Evolutionary conservation across 495 filamentous ascomycete species (phyloP).

Genomic region (Amorphotheca resinae): DNA sequence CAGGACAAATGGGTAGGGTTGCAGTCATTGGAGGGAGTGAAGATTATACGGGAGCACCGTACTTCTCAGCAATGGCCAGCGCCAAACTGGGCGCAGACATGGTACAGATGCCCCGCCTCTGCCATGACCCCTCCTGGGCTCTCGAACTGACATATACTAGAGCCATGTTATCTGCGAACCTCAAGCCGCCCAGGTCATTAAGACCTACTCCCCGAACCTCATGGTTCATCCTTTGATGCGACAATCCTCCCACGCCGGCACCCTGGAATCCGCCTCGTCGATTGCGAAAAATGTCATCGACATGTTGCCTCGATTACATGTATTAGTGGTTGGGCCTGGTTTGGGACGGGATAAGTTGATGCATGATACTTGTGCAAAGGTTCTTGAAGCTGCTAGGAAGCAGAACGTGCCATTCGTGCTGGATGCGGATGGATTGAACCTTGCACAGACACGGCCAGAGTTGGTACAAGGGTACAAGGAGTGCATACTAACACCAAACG

Average conservation of each 20-base stretch:
- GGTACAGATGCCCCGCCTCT: constrained; percentile 31
- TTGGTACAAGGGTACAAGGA: constrained; percentile 68
- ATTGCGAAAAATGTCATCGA: constrained; percentile 61
- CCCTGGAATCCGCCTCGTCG: constrained; percentile 32
- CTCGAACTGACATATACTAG: constrained; percentile 30
- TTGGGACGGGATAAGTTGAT: constrained; percentile 82
- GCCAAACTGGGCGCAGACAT: constrained; percentile 79
- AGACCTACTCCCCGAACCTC: constrained; percentile 93
- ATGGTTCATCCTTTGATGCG: constrained; percentile 98
- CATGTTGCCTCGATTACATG: constrained; percentile 77
- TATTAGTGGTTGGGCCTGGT: constrained; percentile 88
- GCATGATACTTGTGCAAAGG: constrained; percentile 68
- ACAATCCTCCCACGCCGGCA: constrained; percentile 41
- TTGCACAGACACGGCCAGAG: constrained; percentile 64
- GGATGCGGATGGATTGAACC: constrained; percentile 78
- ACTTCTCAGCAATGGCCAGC: constrained; percentile 95
- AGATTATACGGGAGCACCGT: constrained; percentile 95
- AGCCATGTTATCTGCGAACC: constrained; percentile 95
- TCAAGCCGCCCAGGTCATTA: constrained; percentile 78
- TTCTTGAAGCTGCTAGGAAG: constrained; percentile 70
- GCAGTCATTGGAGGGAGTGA: constrained; percentile 91
- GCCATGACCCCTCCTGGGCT: background rate
- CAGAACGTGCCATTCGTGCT: constrained; percentile 69
- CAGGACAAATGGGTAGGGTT: constrained; percentile 84
- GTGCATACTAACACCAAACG: constrained; percentile 89